Conservation (phyloP, 2,329 filamentous ascomycete species). For the Magnaporthiopsis incrustans region DNA sequence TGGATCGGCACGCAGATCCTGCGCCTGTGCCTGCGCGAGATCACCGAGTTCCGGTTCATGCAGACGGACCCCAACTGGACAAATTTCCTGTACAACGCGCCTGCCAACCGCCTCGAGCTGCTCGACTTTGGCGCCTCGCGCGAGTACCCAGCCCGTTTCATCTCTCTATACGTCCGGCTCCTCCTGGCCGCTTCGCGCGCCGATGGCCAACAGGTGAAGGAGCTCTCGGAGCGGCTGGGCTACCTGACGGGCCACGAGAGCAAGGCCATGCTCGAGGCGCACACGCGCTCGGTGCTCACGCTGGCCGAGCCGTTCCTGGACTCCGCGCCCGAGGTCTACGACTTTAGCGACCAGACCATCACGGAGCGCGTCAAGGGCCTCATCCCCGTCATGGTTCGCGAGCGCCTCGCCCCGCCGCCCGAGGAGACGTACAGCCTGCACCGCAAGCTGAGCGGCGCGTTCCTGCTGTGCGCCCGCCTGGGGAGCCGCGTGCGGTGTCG, state of each 20-base stretch:
- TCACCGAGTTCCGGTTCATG: slow-evolving; percentile 95
- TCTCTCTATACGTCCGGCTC: slow-evolving; percentile 69
- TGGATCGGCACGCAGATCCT: slow-evolving; percentile 96
- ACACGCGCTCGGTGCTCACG: slow-evolving; percentile 79
- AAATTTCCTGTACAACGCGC: slow-evolving; percentile 86
- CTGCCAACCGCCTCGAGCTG: slow-evolving; percentile 68
- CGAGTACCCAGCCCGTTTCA: slow-evolving; percentile 74
- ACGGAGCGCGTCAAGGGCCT: slow-evolving; percentile 82
- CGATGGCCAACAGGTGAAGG: slow-evolving; percentile 56
- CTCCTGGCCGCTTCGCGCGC: slow-evolving; percentile 70
- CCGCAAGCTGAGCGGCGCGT: slow-evolving; percentile 90
- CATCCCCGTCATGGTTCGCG: slow-evolving; percentile 88
- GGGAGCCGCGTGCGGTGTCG: slow-evolving; percentile 77
- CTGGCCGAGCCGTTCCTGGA: slow-evolving; percentile 84
- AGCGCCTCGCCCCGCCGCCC: slow-evolving; percentile 81
- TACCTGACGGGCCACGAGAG: slow-evolving; percentile 92
- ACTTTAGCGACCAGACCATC: slow-evolving; percentile 91
- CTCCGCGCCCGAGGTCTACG: slow-evolving; percentile 73
- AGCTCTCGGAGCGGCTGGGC: slow-evolving; percentile 68
- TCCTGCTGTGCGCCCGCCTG: slow-evolving; percentile 79
- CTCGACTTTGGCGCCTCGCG: slow-evolving; percentile 92
- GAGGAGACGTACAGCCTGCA: slow-evolving; percentile 97
- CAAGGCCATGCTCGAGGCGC: slow-evolving; percentile 77
- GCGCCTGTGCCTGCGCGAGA: slow-evolving; percentile 84
- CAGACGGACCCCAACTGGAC: slow-evolving; percentile 99